Conservation (phyloP, 176 grass and related monocot genomes). For the Oryza officinalis region DNA sequence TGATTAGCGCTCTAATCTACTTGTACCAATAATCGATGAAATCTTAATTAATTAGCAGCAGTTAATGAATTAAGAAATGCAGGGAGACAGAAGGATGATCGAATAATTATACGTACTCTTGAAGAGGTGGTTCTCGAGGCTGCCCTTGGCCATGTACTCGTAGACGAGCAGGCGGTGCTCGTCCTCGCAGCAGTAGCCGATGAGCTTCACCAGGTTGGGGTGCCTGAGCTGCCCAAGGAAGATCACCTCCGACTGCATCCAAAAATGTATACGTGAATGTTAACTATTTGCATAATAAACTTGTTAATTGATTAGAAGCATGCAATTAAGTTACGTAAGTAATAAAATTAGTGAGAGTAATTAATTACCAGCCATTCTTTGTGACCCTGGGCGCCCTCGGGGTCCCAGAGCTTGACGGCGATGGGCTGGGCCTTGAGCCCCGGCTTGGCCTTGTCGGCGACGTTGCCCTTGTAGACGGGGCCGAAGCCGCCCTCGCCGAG, state of each 20-base stretch:
- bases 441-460: slow-evolving; percentile 63
- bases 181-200: slow-evolving; percentile 74
- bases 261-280: too few species aligned
- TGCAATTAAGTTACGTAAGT: too few species aligned
- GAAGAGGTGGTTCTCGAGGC: slow-evolving; percentile 78
- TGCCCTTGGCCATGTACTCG: slow-evolving; percentile 69
- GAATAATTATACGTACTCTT: slow-evolving; percentile 41
- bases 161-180: slow-evolving; percentile 71
- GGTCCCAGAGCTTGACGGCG: slow-evolving; percentile 87
- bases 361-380: slow-evolving; percentile 79
- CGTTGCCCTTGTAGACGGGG: slow-evolving; percentile 66
- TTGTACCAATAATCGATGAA: too few species aligned
- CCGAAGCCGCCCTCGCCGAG: slow-evolving; percentile 80
- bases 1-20: too few species aligned
- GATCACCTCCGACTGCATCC: slow-evolving; percentile 57
- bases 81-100: background rate
- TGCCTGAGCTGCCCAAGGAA: slow-evolving; percentile 73
- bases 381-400: slow-evolving; percentile 72
- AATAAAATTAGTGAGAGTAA: too few species aligned
- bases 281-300: background rate
- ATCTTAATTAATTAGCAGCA: too few species aligned
- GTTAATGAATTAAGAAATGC: background rate
- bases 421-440: slow-evolving; percentile 65
- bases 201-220: slow-evolving; percentile 64
- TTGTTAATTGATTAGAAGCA: too few species aligned